Evolutionary conservation across 75 land plant species (phyloP).

Genomic region (Isoetes taiwanensis): DNA sequence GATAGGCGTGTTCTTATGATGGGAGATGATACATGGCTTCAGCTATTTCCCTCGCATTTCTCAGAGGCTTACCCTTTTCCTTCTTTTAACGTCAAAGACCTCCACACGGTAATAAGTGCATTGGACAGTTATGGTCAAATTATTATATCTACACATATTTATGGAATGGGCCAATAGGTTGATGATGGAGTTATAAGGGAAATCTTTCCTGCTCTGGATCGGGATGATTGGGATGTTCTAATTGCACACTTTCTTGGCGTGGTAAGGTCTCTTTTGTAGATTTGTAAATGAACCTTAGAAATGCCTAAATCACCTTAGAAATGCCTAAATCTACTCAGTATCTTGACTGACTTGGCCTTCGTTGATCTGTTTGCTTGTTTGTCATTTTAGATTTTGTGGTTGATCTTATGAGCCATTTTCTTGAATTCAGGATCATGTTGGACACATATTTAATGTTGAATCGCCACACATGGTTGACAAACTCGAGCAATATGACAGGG

Average conservation of each 20-base stretch:
- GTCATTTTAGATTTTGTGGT: neutral
- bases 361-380: conserved; percentile 4
- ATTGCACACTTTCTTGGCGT: conserved; percentile 99
- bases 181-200: conserved; percentile 82
- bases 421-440: conserved; percentile 82
- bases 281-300: neutral
- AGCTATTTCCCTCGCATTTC: conserved; percentile 91
- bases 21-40: conserved; percentile 98
- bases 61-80: conserved; percentile 65
- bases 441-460: conserved; percentile 91
- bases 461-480: conserved; percentile 76
- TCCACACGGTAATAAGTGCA: conserved; percentile 61
- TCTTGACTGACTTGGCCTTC: neutral
- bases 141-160: neutral
- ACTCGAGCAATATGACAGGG: conserved; percentile 71
- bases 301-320: neutral
- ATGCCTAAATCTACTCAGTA: neutral
- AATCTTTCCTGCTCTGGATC: conserved; percentile 56
- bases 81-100: conserved; percentile 98
- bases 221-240: conserved; percentile 86
- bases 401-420: neutral
- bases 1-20: conserved; percentile 84
- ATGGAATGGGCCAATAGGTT: conserved; percentile 75
- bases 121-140: neutral
- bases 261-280: conserved; percentile 35